phyloP scores from a whole-genome alignment of 345 rosid species.

The Pistacia vera region DNA sequence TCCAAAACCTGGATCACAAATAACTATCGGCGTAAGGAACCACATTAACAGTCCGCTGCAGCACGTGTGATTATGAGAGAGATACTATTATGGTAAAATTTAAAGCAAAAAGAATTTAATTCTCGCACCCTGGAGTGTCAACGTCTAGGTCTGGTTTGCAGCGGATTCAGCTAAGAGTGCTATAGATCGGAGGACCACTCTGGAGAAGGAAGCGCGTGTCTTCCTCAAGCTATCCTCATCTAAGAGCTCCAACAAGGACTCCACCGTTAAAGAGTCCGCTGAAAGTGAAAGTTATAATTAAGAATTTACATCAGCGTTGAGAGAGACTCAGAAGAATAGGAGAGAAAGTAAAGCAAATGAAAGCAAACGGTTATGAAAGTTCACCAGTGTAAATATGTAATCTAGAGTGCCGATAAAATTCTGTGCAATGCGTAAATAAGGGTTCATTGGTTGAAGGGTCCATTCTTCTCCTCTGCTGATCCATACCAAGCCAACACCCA shows the following conservation, averaged over 20 bases:
- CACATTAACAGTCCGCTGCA: not conserved
- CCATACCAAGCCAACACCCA: slow-evolving; percentile 58
- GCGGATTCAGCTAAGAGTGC: slow-evolving; percentile 94
- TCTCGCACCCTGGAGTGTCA: slow-evolving; percentile 47
- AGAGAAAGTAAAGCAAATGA: not conserved
- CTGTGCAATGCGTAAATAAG: slow-evolving; percentile 91
- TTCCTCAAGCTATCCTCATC: slow-evolving; percentile 96
- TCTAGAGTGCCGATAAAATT: slow-evolving; percentile 88
- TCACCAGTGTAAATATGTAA: slow-evolving; percentile 95
- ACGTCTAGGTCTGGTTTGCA: slow-evolving; percentile 93
- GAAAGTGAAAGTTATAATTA: slow-evolving; percentile 24
- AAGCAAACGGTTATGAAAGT: not conserved
- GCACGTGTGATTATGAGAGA: too few relatives aligned
- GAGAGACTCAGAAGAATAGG: not conserved
- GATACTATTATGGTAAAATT: not conserved
- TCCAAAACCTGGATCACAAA: slow-evolving; percentile 30
- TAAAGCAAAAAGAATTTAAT: not conserved
- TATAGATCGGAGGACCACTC: slow-evolving; percentile 99
- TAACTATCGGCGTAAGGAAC: not conserved
- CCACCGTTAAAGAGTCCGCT: slow-evolving; percentile 93
- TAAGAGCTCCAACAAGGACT: slow-evolving; percentile 94
- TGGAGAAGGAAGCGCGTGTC: slow-evolving; percentile 99
- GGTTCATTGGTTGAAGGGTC: slow-evolving; percentile 91
- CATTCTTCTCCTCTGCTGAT: slow-evolving; percentile 86
- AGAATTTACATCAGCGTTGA: not conserved